Base-by-base conservation (phyloP, 1,284 basidiomycete genomes). In the Bothia castanella region DNA sequence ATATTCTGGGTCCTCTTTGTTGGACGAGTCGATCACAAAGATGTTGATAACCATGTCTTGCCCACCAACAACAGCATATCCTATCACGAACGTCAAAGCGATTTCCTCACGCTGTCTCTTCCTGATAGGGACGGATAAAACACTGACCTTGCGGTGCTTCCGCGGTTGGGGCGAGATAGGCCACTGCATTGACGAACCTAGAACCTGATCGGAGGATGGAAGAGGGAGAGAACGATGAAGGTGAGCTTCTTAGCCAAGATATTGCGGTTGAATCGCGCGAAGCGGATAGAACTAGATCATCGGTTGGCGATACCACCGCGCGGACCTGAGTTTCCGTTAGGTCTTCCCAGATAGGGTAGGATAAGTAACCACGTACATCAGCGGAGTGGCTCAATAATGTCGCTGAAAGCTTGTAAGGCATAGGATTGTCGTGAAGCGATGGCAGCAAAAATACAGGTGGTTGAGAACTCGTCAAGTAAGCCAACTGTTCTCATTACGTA, bases 191-290 rank as follows among this genome's bases (percentile, higher is more conserved):
- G 54, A 96, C 80, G 61, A 82, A 94, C 37, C 85, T 80, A 45
- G 85, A 78, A 54, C 89, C 83, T 35, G 89, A 82, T 70, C 75
- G 79, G 54, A 89, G 76, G 36, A 80, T 73, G 27, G 74, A 69
- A 45, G 74, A 67, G 21, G 79, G 78, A 13, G 69, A 64, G 64
- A 90, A 91, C 5, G 72, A 66, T 38, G 73, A 65, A 45, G 73
- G 58, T 23, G 76, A 64, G n/a, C 74, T 63, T 57, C 82, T 79
- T 51, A 79, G 74, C 94, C 94, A 97, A 34, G 83, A 75, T 62
- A 95, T 88, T 49, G 92, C 89, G 17, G 91, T 91, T 12, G 88
- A 79, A 75, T 97, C 94, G 63, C 94, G 83, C 30, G 93, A 95
- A 48, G 87, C 89, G 17, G 92, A 96, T 56, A 96, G 77, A 54